These are phyloP conservation scores for Fusarium irregulare DNA, from an alignment of 2,329 filamentous ascomycete genomes.

Conservation along the genomic window DNA sequence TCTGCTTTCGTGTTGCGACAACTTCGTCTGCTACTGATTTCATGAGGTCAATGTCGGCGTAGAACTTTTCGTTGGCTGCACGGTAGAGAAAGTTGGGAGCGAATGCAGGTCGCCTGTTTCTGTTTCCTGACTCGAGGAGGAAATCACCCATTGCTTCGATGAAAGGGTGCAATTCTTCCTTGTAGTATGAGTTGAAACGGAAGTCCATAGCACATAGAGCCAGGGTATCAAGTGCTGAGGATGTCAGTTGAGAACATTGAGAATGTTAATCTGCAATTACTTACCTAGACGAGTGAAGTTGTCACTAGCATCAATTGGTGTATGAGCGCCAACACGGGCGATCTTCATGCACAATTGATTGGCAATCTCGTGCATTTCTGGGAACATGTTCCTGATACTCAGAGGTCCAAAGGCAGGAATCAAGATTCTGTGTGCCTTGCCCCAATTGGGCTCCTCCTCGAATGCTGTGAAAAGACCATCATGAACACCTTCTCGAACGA, in stretches of 20 bases:
- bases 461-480: slow-evolving; percentile 74
- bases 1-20: slow-evolving; percentile 66
- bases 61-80: slow-evolving; percentile 62
- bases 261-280: not conserved
- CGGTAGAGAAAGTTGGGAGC: slow-evolving; percentile 61
- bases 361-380: slow-evolving; percentile 75
- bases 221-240: slow-evolving; percentile 73
- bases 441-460: slow-evolving; percentile 71
- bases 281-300: slow-evolving; percentile 74
- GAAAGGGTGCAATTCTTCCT: slow-evolving; percentile 76
- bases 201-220: slow-evolving; percentile 77
- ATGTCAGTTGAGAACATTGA: not conserved
- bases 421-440: slow-evolving; percentile 72
- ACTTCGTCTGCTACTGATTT: slow-evolving; percentile 68
- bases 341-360: slow-evolving; percentile 75
- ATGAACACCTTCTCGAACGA: slow-evolving; percentile 69
- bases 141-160: slow-evolving; percentile 74
- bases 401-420: slow-evolving; percentile 78
- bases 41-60: slow-evolving; percentile 65
- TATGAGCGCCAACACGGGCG: slow-evolving; percentile 69
- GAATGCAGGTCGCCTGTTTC: slow-evolving; percentile 60
- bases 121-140: slow-evolving; percentile 65
- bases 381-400: slow-evolving; percentile 75
- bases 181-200: slow-evolving; percentile 81
- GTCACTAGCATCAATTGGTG: slow-evolving; percentile 69